A percentile compares a stretch with the other conserved stretches of the same genome.
Conservation (phyloP, 306 rosid species). For the Alnus glutinosa region DNA sequence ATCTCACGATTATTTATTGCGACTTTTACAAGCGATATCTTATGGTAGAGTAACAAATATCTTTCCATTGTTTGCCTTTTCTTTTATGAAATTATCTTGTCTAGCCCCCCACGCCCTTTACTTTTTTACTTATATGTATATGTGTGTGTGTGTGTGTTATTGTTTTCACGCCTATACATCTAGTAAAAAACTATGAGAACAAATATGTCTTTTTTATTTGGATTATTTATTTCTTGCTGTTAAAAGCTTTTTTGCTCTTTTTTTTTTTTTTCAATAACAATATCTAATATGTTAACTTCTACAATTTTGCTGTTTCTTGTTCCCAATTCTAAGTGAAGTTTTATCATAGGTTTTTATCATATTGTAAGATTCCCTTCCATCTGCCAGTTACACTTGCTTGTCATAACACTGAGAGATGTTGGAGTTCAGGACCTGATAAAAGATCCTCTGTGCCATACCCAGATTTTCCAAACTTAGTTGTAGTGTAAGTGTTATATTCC, state of each 20-base stretch:
- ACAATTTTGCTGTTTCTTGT: slow-evolving; percentile 13
- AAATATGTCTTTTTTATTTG: neutral
- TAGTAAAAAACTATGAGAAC: no score
- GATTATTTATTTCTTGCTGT: neutral
- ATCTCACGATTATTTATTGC: slow-evolving; percentile 67
- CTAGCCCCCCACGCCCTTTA: neutral
- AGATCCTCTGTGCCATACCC: slow-evolving; percentile 59
- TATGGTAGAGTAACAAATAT: slow-evolving; percentile 51
- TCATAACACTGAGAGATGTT: slow-evolving; percentile 70
- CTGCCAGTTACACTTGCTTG: slow-evolving; percentile 73
- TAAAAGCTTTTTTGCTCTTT: neutral
- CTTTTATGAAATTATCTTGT: slow-evolving; percentile 14
- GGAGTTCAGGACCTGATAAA: slow-evolving; percentile 61
- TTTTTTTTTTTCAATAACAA: slow-evolving; percentile 11
- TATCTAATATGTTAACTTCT: neutral
- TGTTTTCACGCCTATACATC: no score
- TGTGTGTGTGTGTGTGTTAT: no score
- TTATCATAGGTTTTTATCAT: slow-evolving; percentile 63
- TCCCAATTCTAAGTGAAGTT: slow-evolving; percentile 19
- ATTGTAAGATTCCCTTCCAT: slow-evolving; percentile 65
- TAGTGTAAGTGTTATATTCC: slow-evolving; percentile 50
- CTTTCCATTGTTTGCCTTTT: slow-evolving; percentile 26
- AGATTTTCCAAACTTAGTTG: slow-evolving; percentile 63
- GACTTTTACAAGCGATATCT: slow-evolving; percentile 73
- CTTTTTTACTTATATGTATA: neutral